Percentiles rank a stretch among this genome's conserved stretches.
Conservation (phyloP, 495 filamentous ascomycete species). For the Jackrogersella multiformis region DNA sequence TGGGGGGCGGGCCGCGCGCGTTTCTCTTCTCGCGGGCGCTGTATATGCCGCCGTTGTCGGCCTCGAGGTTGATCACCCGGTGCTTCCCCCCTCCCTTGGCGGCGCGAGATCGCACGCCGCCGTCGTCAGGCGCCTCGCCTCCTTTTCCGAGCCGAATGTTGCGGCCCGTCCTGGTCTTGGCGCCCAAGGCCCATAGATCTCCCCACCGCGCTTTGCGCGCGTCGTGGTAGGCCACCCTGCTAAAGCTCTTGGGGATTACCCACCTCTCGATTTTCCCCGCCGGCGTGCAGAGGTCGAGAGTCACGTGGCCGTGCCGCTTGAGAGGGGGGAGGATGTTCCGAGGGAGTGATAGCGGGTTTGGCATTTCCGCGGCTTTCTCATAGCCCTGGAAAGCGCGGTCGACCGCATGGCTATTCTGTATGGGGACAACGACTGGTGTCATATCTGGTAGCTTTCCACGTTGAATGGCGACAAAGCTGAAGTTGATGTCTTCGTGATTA, state of each 20-base stretch:
- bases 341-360: constrained; percentile 76
- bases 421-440: constrained; percentile 54
- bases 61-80: constrained; percentile 49
- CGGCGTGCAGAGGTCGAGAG: constrained; percentile 90
- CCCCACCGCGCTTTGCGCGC: constrained; percentile 92
- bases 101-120: constrained; percentile 53
- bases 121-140: constrained; percentile 48
- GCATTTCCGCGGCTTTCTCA: constrained; percentile 42
- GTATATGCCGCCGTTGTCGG: constrained; percentile 47
- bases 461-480: constrained; percentile 88
- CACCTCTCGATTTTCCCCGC: constrained; percentile 89
- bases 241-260: constrained; percentile 85
- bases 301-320: constrained; percentile 87
- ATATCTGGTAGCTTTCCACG: constrained; percentile 64
- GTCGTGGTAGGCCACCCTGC: constrained; percentile 83
- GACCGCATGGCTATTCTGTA: constrained; percentile 38
- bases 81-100: constrained; percentile 40
- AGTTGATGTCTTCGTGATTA: constrained; percentile 91
- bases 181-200: constrained; percentile 93
- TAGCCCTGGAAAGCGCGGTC: constrained; percentile 55
- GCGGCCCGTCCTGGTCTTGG: constrained; percentile 78
- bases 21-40: constrained; percentile 47
- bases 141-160: constrained; percentile 66
- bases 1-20: constrained; percentile 43
- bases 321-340: constrained; percentile 80